Conservation (phyloP, 1,139 yeast species). For the Yamadazyma epiphylla region DNA sequence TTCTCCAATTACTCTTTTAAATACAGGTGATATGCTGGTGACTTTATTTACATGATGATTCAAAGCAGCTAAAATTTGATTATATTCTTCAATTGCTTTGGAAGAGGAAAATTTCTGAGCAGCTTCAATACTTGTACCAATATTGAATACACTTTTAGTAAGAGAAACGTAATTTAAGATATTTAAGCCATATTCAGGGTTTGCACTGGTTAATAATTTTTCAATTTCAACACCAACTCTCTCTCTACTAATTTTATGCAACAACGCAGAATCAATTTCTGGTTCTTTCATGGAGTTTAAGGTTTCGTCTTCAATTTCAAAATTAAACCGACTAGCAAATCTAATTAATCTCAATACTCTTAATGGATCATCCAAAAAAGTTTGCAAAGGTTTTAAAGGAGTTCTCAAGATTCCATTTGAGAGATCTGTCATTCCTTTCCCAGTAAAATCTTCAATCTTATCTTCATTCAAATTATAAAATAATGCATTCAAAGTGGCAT, state of each 20-base stretch:
- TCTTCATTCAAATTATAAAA: slow-evolving; percentile 74
- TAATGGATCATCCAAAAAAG: slow-evolving; percentile 91
- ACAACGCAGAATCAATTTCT: slow-evolving; percentile 56
- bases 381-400: slow-evolving; percentile 78
- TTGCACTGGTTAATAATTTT: slow-evolving; percentile 63
- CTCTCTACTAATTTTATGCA: slow-evolving; percentile 80
- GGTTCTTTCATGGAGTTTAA: slow-evolving; percentile 61
- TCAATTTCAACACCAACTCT: slow-evolving; percentile 84
- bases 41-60: slow-evolving; percentile 16
- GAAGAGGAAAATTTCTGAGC: not conserved
- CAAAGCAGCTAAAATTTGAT: slow-evolving; percentile 1
- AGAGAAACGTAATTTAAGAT: slow-evolving; percentile 55
- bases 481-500: slow-evolving; percentile 89
- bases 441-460: slow-evolving; percentile 81
- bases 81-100: slow-evolving; percentile 2
- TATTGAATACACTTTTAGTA: slow-evolving; percentile 55
- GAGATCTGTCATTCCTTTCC: slow-evolving; percentile 69
- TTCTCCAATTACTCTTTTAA: slow-evolving; percentile 10
- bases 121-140: slow-evolving; percentile 20
- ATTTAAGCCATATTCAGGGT: slow-evolving; percentile 63
- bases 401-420: slow-evolving; percentile 71
- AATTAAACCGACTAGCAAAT: slow-evolving; percentile 78
- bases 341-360: slow-evolving; percentile 80
- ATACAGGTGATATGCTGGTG: slow-evolving; percentile 19
- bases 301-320: slow-evolving; percentile 58